Conservation (phyloP, 2,329 filamentous ascomycete genomes). For the Parasarocladium wereldwijsianum region DNA sequence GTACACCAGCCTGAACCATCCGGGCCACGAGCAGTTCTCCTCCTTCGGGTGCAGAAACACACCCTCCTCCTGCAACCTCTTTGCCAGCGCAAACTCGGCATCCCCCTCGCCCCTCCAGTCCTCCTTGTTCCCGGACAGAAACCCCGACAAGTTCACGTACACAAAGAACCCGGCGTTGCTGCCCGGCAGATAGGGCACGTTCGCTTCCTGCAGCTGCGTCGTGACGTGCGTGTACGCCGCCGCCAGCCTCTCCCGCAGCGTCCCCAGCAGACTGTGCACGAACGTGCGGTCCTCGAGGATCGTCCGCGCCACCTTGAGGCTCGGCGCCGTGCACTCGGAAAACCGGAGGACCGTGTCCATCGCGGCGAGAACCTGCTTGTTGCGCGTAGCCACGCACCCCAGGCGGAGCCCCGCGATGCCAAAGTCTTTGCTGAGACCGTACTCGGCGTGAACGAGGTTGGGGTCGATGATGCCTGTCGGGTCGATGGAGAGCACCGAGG, state of each 20-base stretch:
- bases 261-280: background rate
- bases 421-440: constrained; percentile 33
- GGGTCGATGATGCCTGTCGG: constrained; percentile 31
- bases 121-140: background rate
- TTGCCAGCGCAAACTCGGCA: background rate
- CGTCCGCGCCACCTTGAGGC: background rate
- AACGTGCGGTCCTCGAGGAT: background rate
- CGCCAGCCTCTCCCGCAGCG: background rate
- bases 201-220: background rate
- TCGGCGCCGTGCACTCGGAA: background rate
- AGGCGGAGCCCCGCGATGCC: constrained; percentile 35
- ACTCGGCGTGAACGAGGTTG: constrained; percentile 33
- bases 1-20: constrained; percentile 1
- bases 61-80: background rate
- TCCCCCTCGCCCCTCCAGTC: background rate
- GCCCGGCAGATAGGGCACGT: background rate
- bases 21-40: background rate
- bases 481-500: constrained; percentile 32
- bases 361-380: background rate
- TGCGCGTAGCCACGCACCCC: constrained; percentile 28
- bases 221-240: background rate
- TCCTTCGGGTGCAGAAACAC: background rate
- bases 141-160: background rate
- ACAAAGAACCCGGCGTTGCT: constrained; percentile 3
- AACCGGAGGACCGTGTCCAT: background rate